phyloP scores from a whole-genome alignment of 1,284 basidiomycete genomes.

The Microbotryum saponariae region DNA sequence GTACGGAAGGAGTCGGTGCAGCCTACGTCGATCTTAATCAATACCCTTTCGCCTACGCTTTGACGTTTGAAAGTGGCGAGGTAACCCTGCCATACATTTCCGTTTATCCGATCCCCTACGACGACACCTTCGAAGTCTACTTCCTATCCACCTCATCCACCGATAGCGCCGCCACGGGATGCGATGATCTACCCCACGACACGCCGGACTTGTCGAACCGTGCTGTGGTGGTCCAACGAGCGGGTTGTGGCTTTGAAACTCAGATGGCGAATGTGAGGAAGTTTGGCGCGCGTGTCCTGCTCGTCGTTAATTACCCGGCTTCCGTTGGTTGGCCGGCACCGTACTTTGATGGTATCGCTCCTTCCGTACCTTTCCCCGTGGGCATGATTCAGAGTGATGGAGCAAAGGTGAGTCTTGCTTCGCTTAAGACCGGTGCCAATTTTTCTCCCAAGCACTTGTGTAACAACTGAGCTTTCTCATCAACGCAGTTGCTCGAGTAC shows the following conservation, averaged over 20 bases:
- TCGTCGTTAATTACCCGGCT: no score
- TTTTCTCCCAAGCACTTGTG: no score
- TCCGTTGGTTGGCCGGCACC: no score
- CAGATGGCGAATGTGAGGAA: constrained; percentile 19
- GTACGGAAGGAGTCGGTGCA: no score
- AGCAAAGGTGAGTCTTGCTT: neutral
- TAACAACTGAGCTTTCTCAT: no score
- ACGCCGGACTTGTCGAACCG: constrained; percentile 51
- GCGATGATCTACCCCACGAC: constrained; percentile 48
- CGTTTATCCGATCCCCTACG: constrained; percentile 22
- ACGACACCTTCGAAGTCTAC: constrained; percentile 35
- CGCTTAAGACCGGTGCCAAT: neutral
- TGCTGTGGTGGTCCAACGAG: constrained; percentile 50
- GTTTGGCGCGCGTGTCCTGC: constrained; percentile 15
- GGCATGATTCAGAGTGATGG: no score
- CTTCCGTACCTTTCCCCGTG: no score
- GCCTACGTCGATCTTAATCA: no score
- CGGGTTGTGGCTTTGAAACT: constrained; percentile 40
- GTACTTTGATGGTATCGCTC: no score
- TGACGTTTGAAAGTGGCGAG: constrained; percentile 22
- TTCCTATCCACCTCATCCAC: constrained; percentile 39
- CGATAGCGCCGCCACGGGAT: constrained; percentile 47
- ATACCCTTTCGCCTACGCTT: no score
- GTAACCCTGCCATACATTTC: constrained; percentile 35
- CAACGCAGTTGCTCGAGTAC: constrained; percentile 14